phyloP scores from a whole-genome alignment of 768 basidiomycete genomes.

The Amylocystis lapponica region DNA sequence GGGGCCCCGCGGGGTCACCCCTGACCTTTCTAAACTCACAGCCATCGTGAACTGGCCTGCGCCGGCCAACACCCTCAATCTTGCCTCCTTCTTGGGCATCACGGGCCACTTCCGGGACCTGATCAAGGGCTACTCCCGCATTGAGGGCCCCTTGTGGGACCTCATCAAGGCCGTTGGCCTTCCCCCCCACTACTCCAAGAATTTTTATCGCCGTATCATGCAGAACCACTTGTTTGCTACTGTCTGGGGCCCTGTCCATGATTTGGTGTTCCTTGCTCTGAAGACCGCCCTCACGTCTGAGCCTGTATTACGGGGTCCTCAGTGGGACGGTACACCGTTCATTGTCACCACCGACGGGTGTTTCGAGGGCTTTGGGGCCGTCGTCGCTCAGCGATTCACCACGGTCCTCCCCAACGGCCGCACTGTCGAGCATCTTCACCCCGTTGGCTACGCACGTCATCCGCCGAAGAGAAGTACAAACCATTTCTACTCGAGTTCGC shows the following conservation, averaged over 20 bases:
- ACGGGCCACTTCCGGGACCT: constrained; percentile 30
- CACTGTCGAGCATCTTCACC: constrained; percentile 17
- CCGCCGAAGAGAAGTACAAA: constrained; percentile 23
- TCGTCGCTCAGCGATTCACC: constrained; percentile 22
- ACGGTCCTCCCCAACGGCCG: constrained; percentile 16
- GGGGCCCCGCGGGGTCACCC: constrained; percentile 27
- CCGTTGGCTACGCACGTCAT: constrained; percentile 29
- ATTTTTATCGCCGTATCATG: constrained; percentile 23
- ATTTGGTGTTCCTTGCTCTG: constrained; percentile 22
- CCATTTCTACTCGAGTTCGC: constrained; percentile 33
- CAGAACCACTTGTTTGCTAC: constrained; percentile 9
- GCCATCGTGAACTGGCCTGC: constrained; percentile 28
- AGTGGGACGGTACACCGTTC: constrained; percentile 31
- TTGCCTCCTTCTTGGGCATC: constrained; percentile 31
- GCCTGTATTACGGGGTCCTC: constrained; percentile 27
- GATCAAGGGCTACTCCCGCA: constrained; percentile 28
- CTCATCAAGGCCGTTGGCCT: constrained; percentile 18
- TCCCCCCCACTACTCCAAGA: constrained; percentile 15
- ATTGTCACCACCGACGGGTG: constrained; percentile 30
- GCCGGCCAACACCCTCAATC: constrained; percentile 23
- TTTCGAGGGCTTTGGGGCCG: constrained; percentile 28
- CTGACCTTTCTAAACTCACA: constrained; percentile 32
- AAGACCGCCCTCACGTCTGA: constrained; percentile 27
- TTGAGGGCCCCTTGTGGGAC: constrained; percentile 28
- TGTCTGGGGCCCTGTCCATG: constrained; percentile 18